phyloP scores from a whole-genome alignment of 2,329 filamentous ascomycete species.

The Colletotrichum eremochloae region DNA sequence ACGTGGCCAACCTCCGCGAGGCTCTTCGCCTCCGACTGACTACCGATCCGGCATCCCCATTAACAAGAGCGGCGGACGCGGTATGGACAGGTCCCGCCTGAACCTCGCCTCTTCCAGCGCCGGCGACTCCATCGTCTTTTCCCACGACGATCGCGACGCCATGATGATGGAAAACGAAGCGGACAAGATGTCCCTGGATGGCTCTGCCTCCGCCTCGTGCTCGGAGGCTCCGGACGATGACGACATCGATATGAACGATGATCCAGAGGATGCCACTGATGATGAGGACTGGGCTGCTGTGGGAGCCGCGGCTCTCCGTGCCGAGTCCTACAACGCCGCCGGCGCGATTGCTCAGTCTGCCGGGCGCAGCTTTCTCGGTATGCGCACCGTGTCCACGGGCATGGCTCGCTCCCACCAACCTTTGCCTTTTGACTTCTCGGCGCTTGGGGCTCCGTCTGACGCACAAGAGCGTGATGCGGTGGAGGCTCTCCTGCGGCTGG shows the following conservation, averaged over 20 bases:
- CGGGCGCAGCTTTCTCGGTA: slow-evolving; percentile 52
- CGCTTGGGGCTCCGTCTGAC: slow-evolving; percentile 67
- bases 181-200: slow-evolving; percentile 93
- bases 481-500: slow-evolving; percentile 83
- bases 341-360: slow-evolving; percentile 64
- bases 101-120: slow-evolving; percentile 71
- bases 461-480: slow-evolving; percentile 85
- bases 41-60: slow-evolving; percentile 70
- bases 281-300: slow-evolving; percentile 96
- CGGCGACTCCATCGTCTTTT: slow-evolving; percentile 81
- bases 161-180: slow-evolving; percentile 86
- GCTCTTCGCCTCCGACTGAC: slow-evolving; percentile 57
- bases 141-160: slow-evolving; percentile 75
- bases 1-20: slow-evolving; percentile 71
- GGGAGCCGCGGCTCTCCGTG: slow-evolving; percentile 85
- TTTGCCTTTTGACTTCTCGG: slow-evolving; percentile 65
- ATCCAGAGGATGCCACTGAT: slow-evolving; percentile 89
- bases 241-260: slow-evolving; percentile 75
- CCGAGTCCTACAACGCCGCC: slow-evolving; percentile 71
- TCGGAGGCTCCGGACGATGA: slow-evolving; percentile 80
- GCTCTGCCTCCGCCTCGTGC: slow-evolving; percentile 78
- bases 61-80: slow-evolving; percentile 58
- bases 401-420: slow-evolving; percentile 68
- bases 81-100: slow-evolving; percentile 62
- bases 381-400: slow-evolving; percentile 66